Evolutionary conservation across 345 rosid species (phyloP).

Genomic region (Kandelia obovata): DNA sequence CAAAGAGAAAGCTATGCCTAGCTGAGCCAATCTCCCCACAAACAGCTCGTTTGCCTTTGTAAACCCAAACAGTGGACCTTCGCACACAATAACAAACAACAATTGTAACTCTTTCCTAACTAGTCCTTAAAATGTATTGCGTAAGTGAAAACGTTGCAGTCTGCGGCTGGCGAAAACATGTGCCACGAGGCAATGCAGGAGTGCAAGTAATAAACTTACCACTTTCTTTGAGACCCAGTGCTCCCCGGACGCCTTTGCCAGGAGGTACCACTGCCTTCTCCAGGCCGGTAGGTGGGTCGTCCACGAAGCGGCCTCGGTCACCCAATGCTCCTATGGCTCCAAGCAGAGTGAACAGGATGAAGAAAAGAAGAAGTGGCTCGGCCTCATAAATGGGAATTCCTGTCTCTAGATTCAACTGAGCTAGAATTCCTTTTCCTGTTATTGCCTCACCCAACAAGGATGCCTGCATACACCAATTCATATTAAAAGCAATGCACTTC

Average conservation of each 20-base stretch:
- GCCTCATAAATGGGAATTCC: slow-evolving; percentile 97
- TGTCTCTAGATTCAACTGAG: slow-evolving; percentile 82
- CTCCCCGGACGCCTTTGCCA: slow-evolving; percentile 57
- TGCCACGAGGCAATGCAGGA: no score
- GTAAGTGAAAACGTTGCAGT: no score
- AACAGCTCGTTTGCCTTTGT: slow-evolving; percentile 93
- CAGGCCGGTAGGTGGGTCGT: slow-evolving; percentile 69
- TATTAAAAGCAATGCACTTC: neutral
- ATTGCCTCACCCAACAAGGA: slow-evolving; percentile 83
- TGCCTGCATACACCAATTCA: slow-evolving; percentile 43
- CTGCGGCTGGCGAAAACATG: no score
- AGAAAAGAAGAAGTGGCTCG: slow-evolving; percentile 96
- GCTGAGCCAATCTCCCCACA: slow-evolving; percentile 92
- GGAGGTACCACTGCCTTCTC: slow-evolving; percentile 82
- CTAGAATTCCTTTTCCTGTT: slow-evolving; percentile 88
- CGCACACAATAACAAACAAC: slow-evolving; percentile 3
- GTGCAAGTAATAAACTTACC: slow-evolving; percentile 34
- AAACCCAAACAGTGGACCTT: slow-evolving; percentile 94
- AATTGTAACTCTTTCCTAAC: neutral
- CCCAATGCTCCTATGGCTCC: slow-evolving; percentile 98
- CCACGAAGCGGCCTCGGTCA: slow-evolving; percentile 85
- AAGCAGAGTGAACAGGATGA: slow-evolving; percentile 83
- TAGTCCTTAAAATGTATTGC: neutral
- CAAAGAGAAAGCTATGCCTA: slow-evolving; percentile 89
- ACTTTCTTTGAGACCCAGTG: slow-evolving; percentile 86